Evolutionary conservation across 192 early-diverging fungal species (phyloP), one percentile per base, ranked within the genome.

Genomic region (Podila verticillata): DNA sequence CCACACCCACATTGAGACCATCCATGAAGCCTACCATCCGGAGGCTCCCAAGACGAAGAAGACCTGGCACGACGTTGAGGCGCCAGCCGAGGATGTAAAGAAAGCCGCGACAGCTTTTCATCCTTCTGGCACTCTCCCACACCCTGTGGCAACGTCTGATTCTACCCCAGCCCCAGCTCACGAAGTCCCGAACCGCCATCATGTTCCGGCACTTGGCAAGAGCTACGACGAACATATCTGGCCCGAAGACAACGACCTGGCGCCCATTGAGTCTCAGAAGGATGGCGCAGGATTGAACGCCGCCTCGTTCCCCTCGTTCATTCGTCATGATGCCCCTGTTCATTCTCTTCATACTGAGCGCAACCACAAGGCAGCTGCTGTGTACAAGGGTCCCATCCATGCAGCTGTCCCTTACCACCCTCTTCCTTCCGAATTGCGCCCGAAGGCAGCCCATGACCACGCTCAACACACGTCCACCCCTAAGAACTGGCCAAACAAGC

Each of bases 401-500:
- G 24, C 62, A 22, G 48, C 15, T 48, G 29, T 30, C 48, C 47
- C 48, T 35, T 15, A 34, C 44, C 61, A 44, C 12, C 1, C 28
- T 12, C 20, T 13, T 9, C 44, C 35, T 0, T 2, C 24, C 47
- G 29, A 54, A 15, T 20, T 15, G 19, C 48, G 34, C 5, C 56
- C 49, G 15, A n/a, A 24, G 20, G 5, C 8, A 5, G 20, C 60
- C 32, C 60, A 61, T 24, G 22, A 7, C 36, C 36, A 17, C 28
- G 24, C 28, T 26, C 13, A 34, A 15, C 56, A 36, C 48, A 24
- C 7, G 15, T 48, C 48, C 3, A 15, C 9, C 6, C 59, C 32
- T 17, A 28, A 44, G 24, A 68, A 65, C n/a, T 70, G 35, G 34
- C 48, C 6, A 20, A 70, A 63, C 28, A 78, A 79, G 57, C 34